These are phyloP conservation scores for Mycosphaerella arachidis DNA, from an alignment of 2,329 filamentous ascomycete species.

Conservation along the genomic window DNA sequence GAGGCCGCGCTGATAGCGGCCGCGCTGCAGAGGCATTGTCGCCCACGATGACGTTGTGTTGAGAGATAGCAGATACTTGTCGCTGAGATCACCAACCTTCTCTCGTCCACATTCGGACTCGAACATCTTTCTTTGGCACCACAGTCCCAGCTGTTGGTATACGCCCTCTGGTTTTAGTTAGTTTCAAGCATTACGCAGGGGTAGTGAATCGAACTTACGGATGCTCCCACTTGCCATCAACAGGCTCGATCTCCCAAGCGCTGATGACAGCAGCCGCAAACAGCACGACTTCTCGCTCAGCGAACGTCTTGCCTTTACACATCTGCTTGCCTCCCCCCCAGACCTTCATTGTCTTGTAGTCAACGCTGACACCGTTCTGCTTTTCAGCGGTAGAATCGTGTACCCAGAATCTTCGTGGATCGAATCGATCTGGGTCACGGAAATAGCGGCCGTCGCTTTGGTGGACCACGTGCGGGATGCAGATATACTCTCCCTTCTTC, in stretches of 20 bases:
- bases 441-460: not conserved
- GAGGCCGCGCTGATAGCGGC: too few species aligned
- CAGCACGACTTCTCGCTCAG: not conserved
- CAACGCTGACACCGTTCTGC: not conserved
- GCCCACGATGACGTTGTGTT: too few species aligned
- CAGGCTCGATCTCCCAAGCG: slow-evolving; percentile 1
- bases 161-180: not conserved
- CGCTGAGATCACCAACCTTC: not conserved
- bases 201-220: not conserved
- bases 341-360: slow-evolving; percentile 4
- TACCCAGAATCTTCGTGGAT: not conserved
- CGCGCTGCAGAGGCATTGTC: too few species aligned
- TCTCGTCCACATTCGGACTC: not conserved
- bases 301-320: not conserved
- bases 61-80: too few species aligned
- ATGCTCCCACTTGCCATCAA: not conserved
- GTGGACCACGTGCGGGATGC: not conserved
- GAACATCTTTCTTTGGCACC: not conserved
- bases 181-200: too few species aligned
- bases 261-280: not conserved
- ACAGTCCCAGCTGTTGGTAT: not conserved
- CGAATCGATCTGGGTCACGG: not conserved
- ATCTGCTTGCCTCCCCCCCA: not conserved
- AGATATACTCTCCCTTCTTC: not conserved
- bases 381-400: not conserved